Evolutionary conservation across 73 alveolate genomes (phyloP), one percentile per base, ranked within the genome.

Genomic region (Paramecium biaurelia): DNA sequence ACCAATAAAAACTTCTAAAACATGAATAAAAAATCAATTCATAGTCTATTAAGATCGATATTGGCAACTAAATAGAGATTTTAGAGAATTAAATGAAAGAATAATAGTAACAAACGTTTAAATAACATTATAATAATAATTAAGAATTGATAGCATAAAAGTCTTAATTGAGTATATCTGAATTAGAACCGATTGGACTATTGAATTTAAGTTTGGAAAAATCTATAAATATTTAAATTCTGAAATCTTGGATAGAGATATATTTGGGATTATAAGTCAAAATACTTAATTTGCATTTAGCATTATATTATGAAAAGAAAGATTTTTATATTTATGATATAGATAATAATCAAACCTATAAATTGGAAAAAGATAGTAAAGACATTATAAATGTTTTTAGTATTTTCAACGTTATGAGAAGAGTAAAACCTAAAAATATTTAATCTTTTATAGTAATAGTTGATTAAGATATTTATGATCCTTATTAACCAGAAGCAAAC

Each of bases 381-480:
- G 84, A 63, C 6, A 63, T 63, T 3, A 63, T 63, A 11, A 63
- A 63, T 32, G 84, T 63, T 26, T 10, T 63, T 0, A 63, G 84
- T 63, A 63, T 63, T 30, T 63, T 63, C 12, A 20, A 63, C 2
- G 84, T 63, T 11, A 10, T 63, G 20, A 32, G 0, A 3, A 7
- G 11, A 1, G 41, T 63, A 12, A 30, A 30, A 63, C 84, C 84
- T 3, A 63, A 21, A 63, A 63, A 63, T 63, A 63, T 63, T 26
- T 26, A 4, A 30, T 63, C 84, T 30, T 30, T 63, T 7, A 32
- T 63, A 12, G 84, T 20, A 28, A 72, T 86, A 11, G 37, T 86
- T 86, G 88, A 86, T 86, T 58, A 86, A 59, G 86, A 57, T 28
- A 86, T 86, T 4, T 63, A 24, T 57, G 86, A 86, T 42, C 88